Base-by-base conservation (phyloP, 441 rosid genomes). In the Kokia cookei region DNA sequence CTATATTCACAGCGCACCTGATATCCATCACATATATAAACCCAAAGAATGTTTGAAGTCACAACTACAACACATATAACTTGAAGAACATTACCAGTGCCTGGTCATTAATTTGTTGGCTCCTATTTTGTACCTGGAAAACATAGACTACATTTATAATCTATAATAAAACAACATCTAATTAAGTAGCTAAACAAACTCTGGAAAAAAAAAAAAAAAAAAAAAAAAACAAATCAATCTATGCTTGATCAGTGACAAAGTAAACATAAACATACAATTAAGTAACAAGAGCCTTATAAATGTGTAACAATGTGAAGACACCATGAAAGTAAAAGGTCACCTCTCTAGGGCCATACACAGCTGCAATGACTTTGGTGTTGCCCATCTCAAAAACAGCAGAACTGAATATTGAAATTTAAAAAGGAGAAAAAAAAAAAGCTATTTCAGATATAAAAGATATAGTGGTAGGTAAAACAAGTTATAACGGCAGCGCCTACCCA, bases 311-410 rank as follows among this genome's bases (percentile, higher is more conserved):
- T 26, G 57, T 32, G 2, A 60, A 60, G 55, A 10, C 14, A 4
- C 50, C 9, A 7, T 43, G 35, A 45, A 54, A 6, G 37, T 6
- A 19, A 12, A 42, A 50, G 37, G 54, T 6, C 65, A 93, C 98
- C 99, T 93, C 93, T 84, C 98, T 86, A 0, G 97, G 98, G 26
- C 98, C 98, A 85, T 91, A 93, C 22, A 93, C 99, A 61, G 96
- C 99, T 65, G 96, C 99, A 60, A 93, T 91, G 43, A 93, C 99
- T 89, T 91, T 91, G 26, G 99, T 90, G 82, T 93, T 91, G 62
- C 98, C 97, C 96, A 93, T 93, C 85, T 93, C 96, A 26, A 93
- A 95, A 76, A 87, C 80, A 77, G 97, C 93, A 81, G 94, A 95
- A 26, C 97, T 90, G 80, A 27, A 76, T 48, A 62, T 13, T 15